Evolutionary conservation across 306 rosid species (phyloP).

Genomic region (Urtica urens): DNA sequence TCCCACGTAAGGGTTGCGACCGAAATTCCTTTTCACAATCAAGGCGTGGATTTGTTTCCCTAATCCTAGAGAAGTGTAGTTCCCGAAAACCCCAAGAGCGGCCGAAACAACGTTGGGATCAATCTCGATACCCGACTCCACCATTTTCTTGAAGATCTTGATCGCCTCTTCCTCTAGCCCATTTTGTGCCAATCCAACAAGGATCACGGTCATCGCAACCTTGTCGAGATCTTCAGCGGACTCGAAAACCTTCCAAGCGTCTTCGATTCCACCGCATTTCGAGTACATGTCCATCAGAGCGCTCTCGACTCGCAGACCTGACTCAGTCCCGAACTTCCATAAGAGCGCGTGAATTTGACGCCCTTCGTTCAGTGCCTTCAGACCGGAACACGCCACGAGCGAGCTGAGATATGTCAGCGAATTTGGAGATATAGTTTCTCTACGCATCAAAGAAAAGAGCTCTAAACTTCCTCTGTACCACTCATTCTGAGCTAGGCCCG

Average conservation of each 20-base stretch:
- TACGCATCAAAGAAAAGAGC: constrained; percentile 39
- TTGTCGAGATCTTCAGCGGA: constrained; percentile 61
- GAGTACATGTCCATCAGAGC: constrained; percentile 89
- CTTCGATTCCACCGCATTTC: constrained; percentile 59
- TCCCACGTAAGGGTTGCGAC: constrained; percentile 44
- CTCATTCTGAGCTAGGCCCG: constrained; percentile 64
- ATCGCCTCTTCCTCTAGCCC: constrained; percentile 81
- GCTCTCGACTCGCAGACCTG: constrained; percentile 65
- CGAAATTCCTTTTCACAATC: constrained; percentile 45
- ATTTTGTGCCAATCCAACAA: constrained; percentile 75
- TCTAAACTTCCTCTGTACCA: constrained; percentile 37
- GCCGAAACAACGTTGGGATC: constrained; percentile 69
- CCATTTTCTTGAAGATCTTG: constrained; percentile 55
- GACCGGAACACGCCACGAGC: constrained; percentile 74
- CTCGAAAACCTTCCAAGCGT: constrained; percentile 61
- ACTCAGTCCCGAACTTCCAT: constrained; percentile 66
- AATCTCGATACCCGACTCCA: constrained; percentile 44
- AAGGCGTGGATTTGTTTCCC: constrained; percentile 70
- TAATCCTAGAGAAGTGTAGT: constrained; percentile 55
- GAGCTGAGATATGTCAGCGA: constrained; percentile 65
- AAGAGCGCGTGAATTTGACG: constrained; percentile 65
- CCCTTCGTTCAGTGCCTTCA: constrained; percentile 58
- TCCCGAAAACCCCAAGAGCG: constrained; percentile 72
- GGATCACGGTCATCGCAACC: constrained; percentile 77
- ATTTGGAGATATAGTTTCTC: constrained; percentile 54